Evolutionary conservation across 1,284 basidiomycete species (phyloP).

Genomic region (Athelia sp.): DNA sequence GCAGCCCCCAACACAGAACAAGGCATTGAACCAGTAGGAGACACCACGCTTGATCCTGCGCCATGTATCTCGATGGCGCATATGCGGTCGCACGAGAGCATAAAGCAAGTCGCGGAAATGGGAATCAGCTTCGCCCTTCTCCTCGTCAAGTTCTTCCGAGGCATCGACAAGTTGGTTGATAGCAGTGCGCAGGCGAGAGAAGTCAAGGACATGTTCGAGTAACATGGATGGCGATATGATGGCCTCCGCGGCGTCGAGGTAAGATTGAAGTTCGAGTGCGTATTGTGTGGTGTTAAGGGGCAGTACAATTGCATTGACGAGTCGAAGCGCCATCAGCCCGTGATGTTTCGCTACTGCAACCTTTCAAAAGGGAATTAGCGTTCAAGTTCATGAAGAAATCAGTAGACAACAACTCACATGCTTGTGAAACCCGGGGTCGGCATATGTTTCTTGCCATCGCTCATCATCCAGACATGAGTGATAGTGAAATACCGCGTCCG

Average conservation of each 20-base stretch:
- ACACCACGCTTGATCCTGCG: slow-evolving; percentile 18
- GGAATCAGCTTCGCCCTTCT: slow-evolving; percentile 33
- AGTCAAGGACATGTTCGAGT: slow-evolving; percentile 23
- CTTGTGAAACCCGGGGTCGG: slow-evolving; percentile 67
- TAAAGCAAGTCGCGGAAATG: slow-evolving; percentile 30
- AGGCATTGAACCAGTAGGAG: slow-evolving; percentile 24
- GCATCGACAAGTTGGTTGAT: slow-evolving; percentile 47
- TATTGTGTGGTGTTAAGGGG: slow-evolving; percentile 81
- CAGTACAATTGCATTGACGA: slow-evolving; percentile 53
- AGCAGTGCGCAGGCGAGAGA: slow-evolving; percentile 33
- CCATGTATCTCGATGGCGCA: slow-evolving; percentile 14
- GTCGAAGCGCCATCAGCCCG: slow-evolving; percentile 56
- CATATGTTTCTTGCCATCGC: slow-evolving; percentile 68
- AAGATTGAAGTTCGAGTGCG: slow-evolving; percentile 40
- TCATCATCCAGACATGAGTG: slow-evolving; percentile 75
- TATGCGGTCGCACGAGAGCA: slow-evolving; percentile 25
- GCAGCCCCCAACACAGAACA: slow-evolving; percentile 13
- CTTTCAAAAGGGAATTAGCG: slow-evolving; percentile 21
- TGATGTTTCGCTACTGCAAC: slow-evolving; percentile 68
- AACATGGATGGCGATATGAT: slow-evolving; percentile 6
- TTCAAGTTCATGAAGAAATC: neutral
- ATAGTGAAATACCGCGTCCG: slow-evolving; percentile 72
- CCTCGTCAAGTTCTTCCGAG: slow-evolving; percentile 49
- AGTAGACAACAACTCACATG: slow-evolving; percentile 36
- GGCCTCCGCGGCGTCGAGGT: slow-evolving; percentile 32